phyloP scores from a whole-genome alignment of 2,329 filamentous ascomycete species.

The Eutypa lata region DNA sequence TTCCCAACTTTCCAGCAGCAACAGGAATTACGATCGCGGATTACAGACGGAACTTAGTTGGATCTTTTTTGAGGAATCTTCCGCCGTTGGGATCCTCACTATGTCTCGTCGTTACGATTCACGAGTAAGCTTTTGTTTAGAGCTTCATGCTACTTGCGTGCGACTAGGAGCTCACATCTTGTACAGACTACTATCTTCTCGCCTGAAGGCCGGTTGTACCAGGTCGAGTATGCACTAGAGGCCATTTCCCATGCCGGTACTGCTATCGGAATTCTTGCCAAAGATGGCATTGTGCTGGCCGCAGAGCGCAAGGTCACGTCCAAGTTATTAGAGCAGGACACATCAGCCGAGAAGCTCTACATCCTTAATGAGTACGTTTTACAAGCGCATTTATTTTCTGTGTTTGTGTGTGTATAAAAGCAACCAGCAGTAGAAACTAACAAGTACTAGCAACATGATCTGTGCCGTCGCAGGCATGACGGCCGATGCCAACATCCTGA shows the following conservation, averaged over 20 bases:
- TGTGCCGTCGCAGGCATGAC: slow-evolving; percentile 99
- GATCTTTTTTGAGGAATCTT: background rate
- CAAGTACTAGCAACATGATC: slow-evolving; percentile 85
- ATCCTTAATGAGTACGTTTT: slow-evolving; percentile 87
- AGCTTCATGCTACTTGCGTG: slow-evolving; percentile 16
- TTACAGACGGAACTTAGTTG: background rate
- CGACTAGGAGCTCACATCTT: slow-evolving; percentile 16
- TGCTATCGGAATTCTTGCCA: slow-evolving; percentile 91
- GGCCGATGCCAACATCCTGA: slow-evolving; percentile 98
- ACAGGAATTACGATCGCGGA: background rate
- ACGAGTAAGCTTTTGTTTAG: slow-evolving; percentile 61
- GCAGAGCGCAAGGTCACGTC: slow-evolving; percentile 99
- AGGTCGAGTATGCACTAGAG: slow-evolving; percentile 98
- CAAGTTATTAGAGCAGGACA: slow-evolving; percentile 98
- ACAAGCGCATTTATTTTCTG: background rate
- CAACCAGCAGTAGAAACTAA: background rate
- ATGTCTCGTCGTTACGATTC: slow-evolving; percentile 99
- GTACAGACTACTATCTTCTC: slow-evolving; percentile 97
- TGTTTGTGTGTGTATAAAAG: background rate
- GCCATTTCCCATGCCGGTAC: slow-evolving; percentile 98
- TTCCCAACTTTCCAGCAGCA: background rate
- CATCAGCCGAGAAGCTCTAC: slow-evolving; percentile 99
- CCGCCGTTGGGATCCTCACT: slow-evolving; percentile 30
- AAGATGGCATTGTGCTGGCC: slow-evolving; percentile 96
- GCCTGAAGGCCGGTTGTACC: slow-evolving; percentile 95